phyloP scores from a whole-genome alignment of 2,329 filamentous ascomycete species.

The Knufia fluminis region DNA sequence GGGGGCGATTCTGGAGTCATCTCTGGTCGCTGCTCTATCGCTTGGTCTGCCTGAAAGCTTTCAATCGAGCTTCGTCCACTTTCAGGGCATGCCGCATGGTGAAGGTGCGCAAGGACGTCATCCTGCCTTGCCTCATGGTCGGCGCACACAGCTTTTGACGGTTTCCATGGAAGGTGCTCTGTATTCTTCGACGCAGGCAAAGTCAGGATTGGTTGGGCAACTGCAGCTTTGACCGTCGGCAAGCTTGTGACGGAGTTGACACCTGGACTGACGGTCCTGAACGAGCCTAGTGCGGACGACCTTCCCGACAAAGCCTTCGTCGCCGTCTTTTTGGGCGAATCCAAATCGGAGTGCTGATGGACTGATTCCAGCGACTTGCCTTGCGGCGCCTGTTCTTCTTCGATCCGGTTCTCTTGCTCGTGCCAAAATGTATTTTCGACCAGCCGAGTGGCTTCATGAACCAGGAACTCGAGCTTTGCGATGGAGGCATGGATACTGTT shows the following conservation, averaged over 20 bases:
- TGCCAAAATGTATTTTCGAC: neutral
- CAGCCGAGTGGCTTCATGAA: conserved; percentile 3
- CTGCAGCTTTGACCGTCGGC: neutral
- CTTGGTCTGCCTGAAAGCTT: neutral
- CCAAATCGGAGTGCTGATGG: neutral
- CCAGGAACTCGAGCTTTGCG: conserved; percentile 2
- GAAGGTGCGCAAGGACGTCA: too few relatives aligned
- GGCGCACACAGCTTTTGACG: neutral
- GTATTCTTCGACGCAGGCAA: neutral
- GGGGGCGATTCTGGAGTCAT: too few relatives aligned
- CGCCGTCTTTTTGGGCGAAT: neutral
- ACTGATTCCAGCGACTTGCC: neutral
- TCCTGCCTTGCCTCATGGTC: too few relatives aligned
- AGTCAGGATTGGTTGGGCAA: neutral
- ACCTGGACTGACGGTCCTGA: neutral
- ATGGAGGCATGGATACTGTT: conserved; percentile 3
- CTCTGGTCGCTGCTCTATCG: neutral
- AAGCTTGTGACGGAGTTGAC: neutral
- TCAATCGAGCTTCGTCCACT: neutral
- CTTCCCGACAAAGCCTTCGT: neutral
- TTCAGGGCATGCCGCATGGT: too few relatives aligned
- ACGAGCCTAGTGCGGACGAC: neutral
- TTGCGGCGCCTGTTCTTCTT: neutral
- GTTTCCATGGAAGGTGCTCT: neutral
- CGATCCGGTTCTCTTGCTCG: neutral